phyloP scores from a whole-genome alignment of 208 protist species.

The Phytomonas francai region DNA sequence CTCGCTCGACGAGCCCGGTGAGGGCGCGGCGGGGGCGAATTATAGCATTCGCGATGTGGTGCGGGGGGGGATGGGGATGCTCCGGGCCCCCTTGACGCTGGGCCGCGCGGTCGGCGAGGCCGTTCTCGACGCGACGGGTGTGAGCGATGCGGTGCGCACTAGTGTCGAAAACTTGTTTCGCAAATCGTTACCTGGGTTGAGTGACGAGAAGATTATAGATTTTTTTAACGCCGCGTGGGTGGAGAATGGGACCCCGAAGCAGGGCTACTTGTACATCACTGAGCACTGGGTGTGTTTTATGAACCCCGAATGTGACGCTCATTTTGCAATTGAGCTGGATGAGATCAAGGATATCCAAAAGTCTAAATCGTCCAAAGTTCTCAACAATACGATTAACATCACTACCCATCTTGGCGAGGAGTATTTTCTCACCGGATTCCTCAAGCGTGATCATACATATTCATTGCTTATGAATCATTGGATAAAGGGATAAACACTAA shows the following conservation, averaged over 20 bases:
- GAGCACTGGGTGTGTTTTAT: slow-evolving; percentile 66
- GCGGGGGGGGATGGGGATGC: slow-evolving; percentile 55
- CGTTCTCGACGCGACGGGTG: slow-evolving; percentile 60
- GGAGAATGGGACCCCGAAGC: slow-evolving; percentile 27
- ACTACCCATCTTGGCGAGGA: slow-evolving; percentile 52
- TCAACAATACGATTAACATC: slow-evolving; percentile 64
- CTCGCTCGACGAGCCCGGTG: slow-evolving; percentile 36
- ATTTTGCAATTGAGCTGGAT: slow-evolving; percentile 70
- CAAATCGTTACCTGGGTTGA: slow-evolving; percentile 48
- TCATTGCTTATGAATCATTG: slow-evolving; percentile 67
- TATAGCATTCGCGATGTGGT: slow-evolving; percentile 24
- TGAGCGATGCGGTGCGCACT: slow-evolving; percentile 49
- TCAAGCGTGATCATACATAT: slow-evolving; percentile 67
- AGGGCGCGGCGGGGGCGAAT: neutral
- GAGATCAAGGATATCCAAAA: slow-evolving; percentile 79
- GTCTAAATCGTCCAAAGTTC: slow-evolving; percentile 46
- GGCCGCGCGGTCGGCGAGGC: slow-evolving; percentile 48
- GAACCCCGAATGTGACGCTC: slow-evolving; percentile 20
- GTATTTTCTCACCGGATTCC: slow-evolving; percentile 55
- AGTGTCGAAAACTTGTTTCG: slow-evolving; percentile 53
- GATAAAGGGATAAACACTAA: slow-evolving; percentile 23
- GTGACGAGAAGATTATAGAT: slow-evolving; percentile 49
- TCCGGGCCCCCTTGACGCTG: slow-evolving; percentile 65
- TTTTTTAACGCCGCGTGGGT: slow-evolving; percentile 44
- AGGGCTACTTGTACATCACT: slow-evolving; percentile 61